Conservation (phyloP, 768 basidiomycete species). For the Tricholoma flavovirens region DNA sequence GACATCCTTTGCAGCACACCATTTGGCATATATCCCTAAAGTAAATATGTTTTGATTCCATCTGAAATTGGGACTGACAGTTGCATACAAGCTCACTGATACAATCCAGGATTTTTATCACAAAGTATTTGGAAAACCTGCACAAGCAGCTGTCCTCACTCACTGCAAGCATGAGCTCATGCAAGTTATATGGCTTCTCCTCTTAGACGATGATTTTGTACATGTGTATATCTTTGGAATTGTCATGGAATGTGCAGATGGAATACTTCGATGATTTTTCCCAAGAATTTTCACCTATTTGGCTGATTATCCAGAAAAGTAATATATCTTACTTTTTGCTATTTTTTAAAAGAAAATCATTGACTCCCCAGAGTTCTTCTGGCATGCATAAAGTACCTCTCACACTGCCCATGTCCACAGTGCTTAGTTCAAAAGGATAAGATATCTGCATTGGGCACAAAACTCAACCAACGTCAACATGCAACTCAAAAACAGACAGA, state of each 20-base stretch:
- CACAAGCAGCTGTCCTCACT: slow-evolving; percentile 14
- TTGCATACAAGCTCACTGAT: slow-evolving; percentile 11
- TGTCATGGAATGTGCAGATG: not conserved
- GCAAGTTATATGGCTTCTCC: slow-evolving; percentile 3
- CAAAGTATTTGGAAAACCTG: not conserved
- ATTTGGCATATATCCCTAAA: no score
- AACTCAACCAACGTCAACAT: no score
- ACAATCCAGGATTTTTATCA: slow-evolving; percentile 19
- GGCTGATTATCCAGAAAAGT: slow-evolving; percentile 10
- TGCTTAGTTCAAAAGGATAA: slow-evolving; percentile 19
- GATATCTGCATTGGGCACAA: slow-evolving; percentile 23
- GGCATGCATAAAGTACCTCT: slow-evolving; percentile 13
- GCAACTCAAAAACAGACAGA: no score
- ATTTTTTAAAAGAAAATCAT: not conserved
- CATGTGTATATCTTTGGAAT: slow-evolving; percentile 3
- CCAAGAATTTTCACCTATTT: not conserved
- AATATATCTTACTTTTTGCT: not conserved
- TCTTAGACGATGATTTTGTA: slow-evolving; percentile 6
- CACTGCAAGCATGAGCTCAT: not conserved
- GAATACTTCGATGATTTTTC: not conserved
- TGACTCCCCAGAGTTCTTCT: slow-evolving; percentile 18
- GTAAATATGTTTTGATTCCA: no score
- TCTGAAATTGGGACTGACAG: no score
- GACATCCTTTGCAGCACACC: no score
- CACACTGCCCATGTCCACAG: slow-evolving; percentile 23